Base-by-base conservation (phyloP, 352 stramenopile species). In the Globisporangium splendens region DNA sequence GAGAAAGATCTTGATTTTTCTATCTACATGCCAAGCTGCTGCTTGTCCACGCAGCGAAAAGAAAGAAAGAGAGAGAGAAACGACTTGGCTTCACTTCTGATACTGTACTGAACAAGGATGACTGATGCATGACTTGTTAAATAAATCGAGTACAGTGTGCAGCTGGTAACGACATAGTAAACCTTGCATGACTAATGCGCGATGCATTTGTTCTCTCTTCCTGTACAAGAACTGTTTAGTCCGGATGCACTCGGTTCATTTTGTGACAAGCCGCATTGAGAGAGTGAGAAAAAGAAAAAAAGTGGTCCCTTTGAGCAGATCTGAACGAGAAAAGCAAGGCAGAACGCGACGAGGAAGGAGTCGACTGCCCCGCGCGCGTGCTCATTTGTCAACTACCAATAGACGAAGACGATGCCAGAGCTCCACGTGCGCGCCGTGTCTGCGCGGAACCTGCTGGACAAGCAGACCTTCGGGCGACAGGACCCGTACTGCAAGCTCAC, bases 381-480 rank as follows among this genome's bases (percentile, higher is more conserved):
- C 24, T 31, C 24, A 35, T 35, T 35, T 35, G 5, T 10, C 31
- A n/a, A n/a, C n/a, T n/a, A n/a, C n/a, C n/a, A 33, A 44, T 11
- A 50, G 8, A 39, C 50, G 42, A 41, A 50, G 24, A 41, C 24
- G 21, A 65, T 49, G 54, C 87, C 89, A 72, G 83, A 94, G 59
- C 78, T 94, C 3, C 82, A 94, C 56, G 73, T 94, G 18, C 82
- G 85, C 61, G 77, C 75, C 52, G 86, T 89, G 59, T 88, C 75
- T 41, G 85, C 78, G 50, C 82, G 83, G 22, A 91, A 94, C 66
- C 69, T 94, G 42, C 58, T 89, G 28, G 81, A 91, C 70, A 90
- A 90, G 62, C 85, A 94, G 68, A 91, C 79, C 2, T 92, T 94
- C 56, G 84, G 84, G 57, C 88, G 86, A 50, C 84, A 94, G 55